Percentiles rank a stretch among this genome's conserved stretches.
Evolutionary conservation across 306 rosid genomes (phyloP).

Genomic region (Lupinus albus): DNA sequence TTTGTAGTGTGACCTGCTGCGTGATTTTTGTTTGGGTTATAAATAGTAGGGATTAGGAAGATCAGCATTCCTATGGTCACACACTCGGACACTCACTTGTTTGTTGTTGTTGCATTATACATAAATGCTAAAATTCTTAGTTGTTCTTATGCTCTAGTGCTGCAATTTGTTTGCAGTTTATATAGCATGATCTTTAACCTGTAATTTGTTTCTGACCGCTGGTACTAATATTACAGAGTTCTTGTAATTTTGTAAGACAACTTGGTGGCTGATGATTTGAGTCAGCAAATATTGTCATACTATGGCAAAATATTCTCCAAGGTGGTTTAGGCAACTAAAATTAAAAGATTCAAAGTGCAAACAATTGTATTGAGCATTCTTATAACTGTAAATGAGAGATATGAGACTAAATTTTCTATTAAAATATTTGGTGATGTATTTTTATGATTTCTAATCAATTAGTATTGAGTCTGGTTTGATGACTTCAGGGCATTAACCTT

Average conservation of each 20-base stretch:
- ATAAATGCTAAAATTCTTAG: too few species aligned
- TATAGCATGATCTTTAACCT: too few species aligned
- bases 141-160: too few species aligned
- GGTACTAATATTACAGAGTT: too few species aligned
- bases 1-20: constrained; percentile 6
- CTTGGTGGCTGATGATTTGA: background rate
- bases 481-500: constrained; percentile 15
- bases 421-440: constrained; percentile 8
- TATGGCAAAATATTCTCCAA: constrained; percentile 21
- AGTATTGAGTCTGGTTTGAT: constrained; percentile 12
- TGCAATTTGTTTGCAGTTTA: too few species aligned
- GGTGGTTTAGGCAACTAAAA: constrained; percentile 13
- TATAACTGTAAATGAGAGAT: background rate
- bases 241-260: too few species aligned
- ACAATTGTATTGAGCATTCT: constrained; percentile 29
- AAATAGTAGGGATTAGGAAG: background rate
- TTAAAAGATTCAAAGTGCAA: background rate
- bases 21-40: constrained; percentile 9
- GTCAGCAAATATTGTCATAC: constrained; percentile 28
- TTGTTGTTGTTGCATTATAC: background rate
- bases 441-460: constrained; percentile 2
- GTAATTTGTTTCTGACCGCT: too few species aligned
- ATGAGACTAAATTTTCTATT: background rate
- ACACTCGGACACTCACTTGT: background rate
- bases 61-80: constrained; percentile 12